Base-by-base conservation (phyloP, 208 protist species). In the Acanthamoeba castellanii region DNA sequence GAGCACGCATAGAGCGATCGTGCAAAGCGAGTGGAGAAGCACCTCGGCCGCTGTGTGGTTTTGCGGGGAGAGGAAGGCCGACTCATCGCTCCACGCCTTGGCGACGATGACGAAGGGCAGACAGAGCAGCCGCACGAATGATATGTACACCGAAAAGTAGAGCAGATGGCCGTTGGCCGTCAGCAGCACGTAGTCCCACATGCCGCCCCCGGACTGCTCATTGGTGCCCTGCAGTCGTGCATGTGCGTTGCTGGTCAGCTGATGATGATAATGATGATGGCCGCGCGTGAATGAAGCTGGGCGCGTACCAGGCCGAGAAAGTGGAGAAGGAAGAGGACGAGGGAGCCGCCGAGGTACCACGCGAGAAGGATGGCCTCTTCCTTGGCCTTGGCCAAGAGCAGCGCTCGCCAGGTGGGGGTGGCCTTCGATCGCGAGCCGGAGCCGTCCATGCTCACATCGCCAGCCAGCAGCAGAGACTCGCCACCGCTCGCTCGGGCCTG, bases 51-150 rank as follows among this genome's bases (percentile, higher is more conserved):
- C 0, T 8, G 59, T 22, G 72, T 82, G 72, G 81, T 88, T 88
- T 22, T 27, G 81, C 52, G 52, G 4, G 16, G 81, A 64, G 50
- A 88, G 50, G 30, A 88, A 88, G 45, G 81, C 42, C 42, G 81
- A 88, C n/a, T 88, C 81, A 14, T 88, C 81, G 81, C 81, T 88
- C 81, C 81, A 88, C 20, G 81, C 81, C 50, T 88, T 88, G 81
- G 81, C 45, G 30, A 88, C 81, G 50, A 88, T 34, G 81, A 88
- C 32, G 81, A 88, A 88, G 20, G 81, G 81, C 22, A 88, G n/a
- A 25, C 50, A 88, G 50, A 88, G 81, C 30, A 88, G 50, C 50
- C 81, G 81, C 22, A 88, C 81, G 27, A 88, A 88, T 5, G 52
- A 88, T 32, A 88, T 66, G 81, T 88, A 88, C 47, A 88, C 32